A percentile compares a stretch with the other conserved stretches of the same genome.
These are phyloP conservation scores for Termitomyces sp. DNA, from an alignment of 768 basidiomycete species.

Conservation along the genomic window DNA sequence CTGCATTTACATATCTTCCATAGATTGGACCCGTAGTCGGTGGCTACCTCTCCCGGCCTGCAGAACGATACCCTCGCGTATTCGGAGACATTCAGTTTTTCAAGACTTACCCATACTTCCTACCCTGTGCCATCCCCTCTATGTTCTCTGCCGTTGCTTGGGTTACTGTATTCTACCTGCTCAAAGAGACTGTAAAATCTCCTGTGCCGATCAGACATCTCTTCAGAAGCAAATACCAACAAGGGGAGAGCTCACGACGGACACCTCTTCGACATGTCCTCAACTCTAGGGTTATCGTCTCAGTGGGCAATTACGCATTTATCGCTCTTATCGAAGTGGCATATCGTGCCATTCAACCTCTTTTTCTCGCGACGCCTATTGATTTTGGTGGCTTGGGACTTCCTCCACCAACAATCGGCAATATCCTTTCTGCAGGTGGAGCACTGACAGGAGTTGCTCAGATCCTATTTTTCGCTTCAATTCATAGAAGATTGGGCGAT, in stretches of 20 bases:
- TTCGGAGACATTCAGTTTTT: conserved; percentile 36
- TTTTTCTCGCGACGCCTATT: conserved; percentile 61
- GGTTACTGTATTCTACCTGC: conserved; percentile 34
- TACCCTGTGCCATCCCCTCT: conserved; percentile 48
- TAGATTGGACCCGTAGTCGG: conserved; percentile 40
- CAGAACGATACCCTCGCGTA: conserved; percentile 36
- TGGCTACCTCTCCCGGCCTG: conserved; percentile 40
- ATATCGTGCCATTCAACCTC: conserved; percentile 51
- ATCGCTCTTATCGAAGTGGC: conserved; percentile 54
- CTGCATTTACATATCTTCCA: not conserved
- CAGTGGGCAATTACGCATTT: conserved; percentile 47
- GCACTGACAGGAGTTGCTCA: conserved; percentile 45
- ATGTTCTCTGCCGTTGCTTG: conserved; percentile 44
- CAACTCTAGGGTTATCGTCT: conserved; percentile 40
- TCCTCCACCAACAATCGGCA: conserved; percentile 50
- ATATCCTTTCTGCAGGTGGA: conserved; percentile 43
- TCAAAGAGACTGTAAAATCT: conserved; percentile 34
- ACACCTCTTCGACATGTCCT: conserved; percentile 38
- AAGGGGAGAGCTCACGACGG: not conserved
- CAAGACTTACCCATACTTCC: conserved; percentile 46
- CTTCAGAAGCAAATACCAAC: not conserved
- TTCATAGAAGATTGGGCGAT: conserved; percentile 4
- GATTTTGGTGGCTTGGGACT: conserved; percentile 58
- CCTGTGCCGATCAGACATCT: conserved; percentile 6
- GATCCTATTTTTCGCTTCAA: conserved; percentile 32